phyloP scores from a whole-genome alignment of 345 rosid genomes.

The Ceriops decandra region DNA sequence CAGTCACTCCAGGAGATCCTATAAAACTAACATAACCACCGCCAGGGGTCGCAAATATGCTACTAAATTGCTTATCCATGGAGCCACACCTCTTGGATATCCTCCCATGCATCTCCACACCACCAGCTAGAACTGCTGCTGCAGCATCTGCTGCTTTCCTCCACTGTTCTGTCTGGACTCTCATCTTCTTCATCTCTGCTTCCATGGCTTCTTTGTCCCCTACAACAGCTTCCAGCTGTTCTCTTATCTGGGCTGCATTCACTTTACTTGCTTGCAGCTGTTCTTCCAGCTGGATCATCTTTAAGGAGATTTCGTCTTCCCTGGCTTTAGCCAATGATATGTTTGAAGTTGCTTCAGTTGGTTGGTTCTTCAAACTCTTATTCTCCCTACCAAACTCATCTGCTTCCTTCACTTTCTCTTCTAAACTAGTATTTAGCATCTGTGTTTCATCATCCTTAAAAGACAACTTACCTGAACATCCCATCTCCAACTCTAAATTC shows the following conservation, averaged over 20 bases:
- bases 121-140: constrained; percentile 78
- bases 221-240: constrained; percentile 48
- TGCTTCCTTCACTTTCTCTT: constrained; percentile 56
- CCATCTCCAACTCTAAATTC: constrained; percentile 29
- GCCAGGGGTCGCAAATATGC: constrained; percentile 41
- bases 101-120: constrained; percentile 53
- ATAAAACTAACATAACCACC: constrained; percentile 45
- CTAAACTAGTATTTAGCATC: constrained; percentile 48
- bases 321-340: constrained; percentile 38
- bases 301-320: constrained; percentile 46
- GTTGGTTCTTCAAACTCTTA: constrained; percentile 50
- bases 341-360: constrained; percentile 38
- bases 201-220: constrained; percentile 60
- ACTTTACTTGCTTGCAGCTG: constrained; percentile 61
- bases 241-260: constrained; percentile 39
- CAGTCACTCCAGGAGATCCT: constrained; percentile 59
- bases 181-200: constrained; percentile 75
- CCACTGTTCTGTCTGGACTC: constrained; percentile 95
- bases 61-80: constrained; percentile 63
- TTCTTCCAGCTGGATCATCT: constrained; percentile 43
- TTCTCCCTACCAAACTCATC: constrained; percentile 43
- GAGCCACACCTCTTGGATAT: constrained; percentile 63
- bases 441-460: constrained; percentile 53
- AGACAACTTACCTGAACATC: constrained; percentile 25
- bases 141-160: constrained; percentile 95